phyloP scores from a whole-genome alignment of 257 asterid genomes.

The Solanum clarkiae region DNA sequence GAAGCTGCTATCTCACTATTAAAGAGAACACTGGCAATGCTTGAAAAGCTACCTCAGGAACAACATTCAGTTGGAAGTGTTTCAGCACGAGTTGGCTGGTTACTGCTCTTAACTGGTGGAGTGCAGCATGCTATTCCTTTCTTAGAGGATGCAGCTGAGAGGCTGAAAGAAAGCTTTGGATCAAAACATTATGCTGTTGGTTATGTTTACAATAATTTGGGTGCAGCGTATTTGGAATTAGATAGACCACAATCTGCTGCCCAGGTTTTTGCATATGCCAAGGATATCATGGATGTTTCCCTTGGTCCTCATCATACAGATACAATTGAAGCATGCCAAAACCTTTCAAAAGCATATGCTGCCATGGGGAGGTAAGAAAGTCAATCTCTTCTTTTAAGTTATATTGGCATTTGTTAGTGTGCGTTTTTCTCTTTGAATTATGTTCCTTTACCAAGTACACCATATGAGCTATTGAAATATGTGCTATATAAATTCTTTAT shows the following conservation, averaged over 20 bases:
- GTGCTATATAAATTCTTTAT: background rate
- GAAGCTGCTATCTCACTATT: conserved; percentile 64
- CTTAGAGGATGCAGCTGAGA: conserved; percentile 89
- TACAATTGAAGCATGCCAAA: conserved; percentile 72
- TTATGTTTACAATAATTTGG: conserved; percentile 81
- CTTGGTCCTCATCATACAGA: conserved; percentile 89
- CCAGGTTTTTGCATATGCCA: conserved; percentile 77
- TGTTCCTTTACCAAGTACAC: background rate
- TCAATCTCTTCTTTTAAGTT: background rate
- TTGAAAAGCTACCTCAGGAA: conserved; percentile 78
- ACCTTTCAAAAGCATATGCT: conserved; percentile 90
- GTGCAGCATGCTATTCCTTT: conserved; percentile 65
- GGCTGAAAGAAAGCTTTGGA: conserved; percentile 90
- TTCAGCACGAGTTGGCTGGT: conserved; percentile 87
- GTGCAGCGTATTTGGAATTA: conserved; percentile 83
- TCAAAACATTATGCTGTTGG: conserved; percentile 74
- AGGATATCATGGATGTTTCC: conserved; percentile 82
- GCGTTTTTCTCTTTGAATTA: background rate
- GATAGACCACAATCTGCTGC: conserved; percentile 94
- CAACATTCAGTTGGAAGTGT: conserved; percentile 87
- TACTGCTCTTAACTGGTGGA: conserved; percentile 64
- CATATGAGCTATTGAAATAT: background rate
- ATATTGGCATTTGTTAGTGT: background rate
- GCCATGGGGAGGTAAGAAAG: conserved; percentile 62
- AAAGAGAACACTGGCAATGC: conserved; percentile 44